Evolutionary conservation across 2,329 filamentous ascomycete species (phyloP), one percentile per base, ranked within the genome.

Genomic region (Podosphaera leucotricha): DNA sequence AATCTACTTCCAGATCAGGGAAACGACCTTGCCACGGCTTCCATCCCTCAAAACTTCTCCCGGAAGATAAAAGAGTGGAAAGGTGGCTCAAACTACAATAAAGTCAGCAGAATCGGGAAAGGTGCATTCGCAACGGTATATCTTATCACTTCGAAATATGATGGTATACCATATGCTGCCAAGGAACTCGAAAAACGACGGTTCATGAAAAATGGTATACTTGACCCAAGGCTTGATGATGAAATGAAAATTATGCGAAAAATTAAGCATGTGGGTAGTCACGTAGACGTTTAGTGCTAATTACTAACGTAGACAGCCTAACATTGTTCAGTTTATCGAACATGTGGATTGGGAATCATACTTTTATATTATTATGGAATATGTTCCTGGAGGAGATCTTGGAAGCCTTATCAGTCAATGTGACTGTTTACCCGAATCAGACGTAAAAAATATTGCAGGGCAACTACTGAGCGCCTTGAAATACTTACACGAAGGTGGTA

Each of bases 331-430:
- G 50, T 98, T 90, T 56, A 74, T 92, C 45, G 85, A 93, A 53
- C 82, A 90, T 55, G 72, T 90, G 51, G 85, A 93, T 50, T 77
- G 81, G 65, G 73, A 77, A 38, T 68, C 81, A 35, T 67, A 85
- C 57, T 68, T 94, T 3, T 86, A 94, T 58, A 93, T 98, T 59
- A 87, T 95, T 57, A 98, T 98, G 90, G 90, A 98, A 56, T 93
- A 72, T 52, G 74, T 95, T 13, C 71, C 75, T 6, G 71, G 72
- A 24, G 90, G 90, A 38, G 87, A 98, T 58, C 64, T 98, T 11
- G 82, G 83, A 44, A 75, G 74, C 41, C 74, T 80, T 49, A 68
- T 95, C 24, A 62, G 64, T 18, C 66, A 71, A 10, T 60, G 72
- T 24, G 72, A 73, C 0, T 61, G 66, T 0, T 70, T 95, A 43